Evolutionary conservation across 148 eudicot genomes (phyloP), one percentile per base, ranked within the genome.

Genomic region (Heliamphora exappendiculata): DNA sequence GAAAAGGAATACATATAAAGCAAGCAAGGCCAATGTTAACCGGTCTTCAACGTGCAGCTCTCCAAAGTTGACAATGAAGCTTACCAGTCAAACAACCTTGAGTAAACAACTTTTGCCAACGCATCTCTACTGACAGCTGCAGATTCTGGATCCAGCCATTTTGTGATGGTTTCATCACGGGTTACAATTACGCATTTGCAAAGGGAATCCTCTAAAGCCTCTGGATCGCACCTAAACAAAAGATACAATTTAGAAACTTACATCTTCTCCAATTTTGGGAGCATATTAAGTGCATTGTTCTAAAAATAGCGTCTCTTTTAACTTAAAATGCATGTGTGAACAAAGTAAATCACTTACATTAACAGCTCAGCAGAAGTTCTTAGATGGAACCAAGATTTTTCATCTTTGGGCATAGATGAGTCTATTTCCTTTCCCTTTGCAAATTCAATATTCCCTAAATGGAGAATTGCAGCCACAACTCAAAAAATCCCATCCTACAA

Each of bases 371-470:
- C 99, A 5, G 94, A 94, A 67, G 91, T 91, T 76, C 84, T 84
- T 73, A 96, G 83, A 84, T 96, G 99, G 80, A 86, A 91, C 88
- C 83, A 84, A 77, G 99, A 96, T 54, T 93, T 91, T 76, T 93
- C 99, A 82, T 96, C 99, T 85, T 93, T 96, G 73, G 99, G 99
- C 79, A 82, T 83, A 16, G 99, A 96, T 34, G 99, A 96, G 82
- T 96, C 99, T 20, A 81, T 78, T 78, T 96, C 98, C 82, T 89
- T 83, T 50, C 99, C 99, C 84, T 96, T 96, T 3, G 82, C 68
- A 81, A 96, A 96, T 73, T 96, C 93, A 79, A 96, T 91, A 83
- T 96, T 96, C 58, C 99, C 99, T 70, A 93, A 83, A 87, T 96
- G 99, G 79, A 96, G 93, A 80, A 96, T 79, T 36, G 99, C 97